A percentile compares a stretch with the other conserved stretches of the same genome.
Evolutionary conservation across 1,139 yeast species (phyloP).

Genomic region (Suhomyces taliae): DNA sequence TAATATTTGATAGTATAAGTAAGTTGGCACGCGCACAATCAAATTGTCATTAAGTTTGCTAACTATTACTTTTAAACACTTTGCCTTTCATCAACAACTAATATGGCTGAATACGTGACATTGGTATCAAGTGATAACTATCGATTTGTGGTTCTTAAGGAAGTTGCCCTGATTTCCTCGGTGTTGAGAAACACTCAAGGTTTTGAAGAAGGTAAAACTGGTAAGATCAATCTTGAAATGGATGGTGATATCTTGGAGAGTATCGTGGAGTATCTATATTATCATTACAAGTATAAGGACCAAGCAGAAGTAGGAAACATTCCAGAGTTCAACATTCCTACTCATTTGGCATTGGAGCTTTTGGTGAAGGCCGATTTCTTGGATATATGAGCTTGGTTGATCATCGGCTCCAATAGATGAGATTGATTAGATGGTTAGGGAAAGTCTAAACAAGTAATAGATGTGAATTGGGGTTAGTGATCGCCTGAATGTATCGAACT

Average conservation of each 20-base stretch:
- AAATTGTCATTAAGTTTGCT: no score
- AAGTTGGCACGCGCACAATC: no score
- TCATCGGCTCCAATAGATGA: background rate
- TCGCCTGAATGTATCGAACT: no score
- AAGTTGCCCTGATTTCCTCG: constrained; percentile 83
- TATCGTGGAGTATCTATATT: constrained; percentile 83
- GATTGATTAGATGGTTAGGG: background rate
- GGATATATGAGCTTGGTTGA: constrained; percentile 44
- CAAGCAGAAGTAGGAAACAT: constrained; percentile 55
- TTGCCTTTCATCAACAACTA: background rate
- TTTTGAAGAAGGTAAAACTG: constrained; percentile 53
- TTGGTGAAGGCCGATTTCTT: constrained; percentile 89
- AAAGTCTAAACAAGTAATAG: background rate
- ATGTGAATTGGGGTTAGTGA: background rate
- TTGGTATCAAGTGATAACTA: constrained; percentile 76
- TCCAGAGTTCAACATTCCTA: constrained; percentile 88
- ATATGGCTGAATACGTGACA: constrained; percentile 46
- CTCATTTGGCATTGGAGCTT: constrained; percentile 89
- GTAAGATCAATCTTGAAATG: constrained; percentile 58
- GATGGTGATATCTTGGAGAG: constrained; percentile 75
- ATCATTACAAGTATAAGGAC: constrained; percentile 68
- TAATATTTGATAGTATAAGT: no score
- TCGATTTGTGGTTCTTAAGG: constrained; percentile 62
- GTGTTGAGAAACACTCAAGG: constrained; percentile 72
- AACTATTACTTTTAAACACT: no score